Evolutionary conservation across 129 eudicot species (phyloP).

Genomic region (Flaveria trinervia): DNA sequence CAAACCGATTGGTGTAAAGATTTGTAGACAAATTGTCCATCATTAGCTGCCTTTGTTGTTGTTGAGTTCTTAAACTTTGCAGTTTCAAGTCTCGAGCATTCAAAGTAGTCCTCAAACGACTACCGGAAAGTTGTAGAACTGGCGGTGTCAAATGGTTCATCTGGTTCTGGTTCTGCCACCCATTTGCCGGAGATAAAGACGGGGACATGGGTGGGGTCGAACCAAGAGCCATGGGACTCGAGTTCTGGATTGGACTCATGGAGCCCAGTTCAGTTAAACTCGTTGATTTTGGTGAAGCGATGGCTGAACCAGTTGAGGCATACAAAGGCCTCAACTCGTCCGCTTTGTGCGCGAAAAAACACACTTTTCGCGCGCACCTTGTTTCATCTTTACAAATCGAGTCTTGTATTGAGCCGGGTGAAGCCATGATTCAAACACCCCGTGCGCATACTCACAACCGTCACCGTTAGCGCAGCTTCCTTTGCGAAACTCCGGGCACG

Average conservation of each 20-base stretch:
- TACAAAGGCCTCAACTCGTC: constrained; percentile 85
- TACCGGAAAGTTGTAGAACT: constrained; percentile 62
- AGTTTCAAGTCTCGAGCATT: constrained; percentile 58
- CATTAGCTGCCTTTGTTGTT: constrained; percentile 48
- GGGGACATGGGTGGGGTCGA: constrained; percentile 80
- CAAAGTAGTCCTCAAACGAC: constrained; percentile 61
- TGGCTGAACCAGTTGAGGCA: constrained; percentile 86
- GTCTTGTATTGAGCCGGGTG: constrained; percentile 94
- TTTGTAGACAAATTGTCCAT: constrained; percentile 46
- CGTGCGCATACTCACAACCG: constrained; percentile 81
- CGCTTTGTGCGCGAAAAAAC: constrained; percentile 80
- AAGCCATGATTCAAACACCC: constrained; percentile 91
- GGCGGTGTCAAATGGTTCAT: constrained; percentile 56
- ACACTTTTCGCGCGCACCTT: constrained; percentile 72
- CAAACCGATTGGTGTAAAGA: constrained; percentile 41
- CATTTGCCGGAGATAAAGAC: constrained; percentile 41
- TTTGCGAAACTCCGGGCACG: constrained; percentile 88
- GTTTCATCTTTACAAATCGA: constrained; percentile 82
- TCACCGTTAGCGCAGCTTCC: constrained; percentile 76
- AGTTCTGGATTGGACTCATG: constrained; percentile 38
- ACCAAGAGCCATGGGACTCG: constrained; percentile 31
- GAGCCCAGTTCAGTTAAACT: constrained; percentile 41
- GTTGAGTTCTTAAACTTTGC: background rate
- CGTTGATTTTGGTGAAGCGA: constrained; percentile 64
- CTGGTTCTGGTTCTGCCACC: constrained; percentile 54